phyloP scores from a whole-genome alignment of 1,284 basidiomycete species.

The Mixia osmundae region DNA sequence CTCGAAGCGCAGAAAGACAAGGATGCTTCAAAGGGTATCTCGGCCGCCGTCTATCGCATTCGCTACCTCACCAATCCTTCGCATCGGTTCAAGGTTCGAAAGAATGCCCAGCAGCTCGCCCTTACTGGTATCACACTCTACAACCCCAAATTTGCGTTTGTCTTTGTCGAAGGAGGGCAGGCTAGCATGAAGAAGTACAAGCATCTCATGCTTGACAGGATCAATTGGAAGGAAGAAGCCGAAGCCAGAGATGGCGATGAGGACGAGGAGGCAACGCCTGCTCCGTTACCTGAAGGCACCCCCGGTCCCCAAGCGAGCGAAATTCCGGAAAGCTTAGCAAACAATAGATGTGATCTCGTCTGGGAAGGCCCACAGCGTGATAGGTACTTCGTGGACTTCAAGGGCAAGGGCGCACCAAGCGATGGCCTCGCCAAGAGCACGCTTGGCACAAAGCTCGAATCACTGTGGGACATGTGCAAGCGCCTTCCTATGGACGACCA shows the following conservation, averaged over 20 bases:
- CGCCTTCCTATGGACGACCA: too few species aligned
- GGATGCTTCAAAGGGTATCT: slow-evolving; percentile 68
- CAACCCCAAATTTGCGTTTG: slow-evolving; percentile 63
- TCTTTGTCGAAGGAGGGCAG: slow-evolving; percentile 76
- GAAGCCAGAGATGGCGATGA: slow-evolving; percentile 16
- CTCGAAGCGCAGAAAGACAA: slow-evolving; percentile 54
- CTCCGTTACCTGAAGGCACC: slow-evolving; percentile 7
- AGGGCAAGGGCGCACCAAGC: slow-evolving; percentile 58
- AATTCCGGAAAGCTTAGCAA: slow-evolving; percentile 34
- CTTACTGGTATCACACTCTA: slow-evolving; percentile 75
- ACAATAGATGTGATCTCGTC: slow-evolving; percentile 70
- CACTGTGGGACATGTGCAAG: slow-evolving; percentile 82
- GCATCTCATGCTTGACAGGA: slow-evolving; percentile 61
- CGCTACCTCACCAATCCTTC: slow-evolving; percentile 71
- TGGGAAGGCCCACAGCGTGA: slow-evolving; percentile 83
- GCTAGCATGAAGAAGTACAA: slow-evolving; percentile 76
- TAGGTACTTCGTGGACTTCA: slow-evolving; percentile 54
- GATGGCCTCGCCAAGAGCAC: slow-evolving; percentile 64
- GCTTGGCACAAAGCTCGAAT: slow-evolving; percentile 53
- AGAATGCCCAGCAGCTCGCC: slow-evolving; percentile 76
- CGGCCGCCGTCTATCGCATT: slow-evolving; percentile 43
- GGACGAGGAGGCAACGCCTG: slow-evolving; percentile 6
- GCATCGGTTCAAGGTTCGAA: slow-evolving; percentile 87
- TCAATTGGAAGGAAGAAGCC: slow-evolving; percentile 75
- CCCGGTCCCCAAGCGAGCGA: slow-evolving; percentile 15